Conservation (phyloP, 495 filamentous ascomycete genomes). For the Evernia prunastri region DNA sequence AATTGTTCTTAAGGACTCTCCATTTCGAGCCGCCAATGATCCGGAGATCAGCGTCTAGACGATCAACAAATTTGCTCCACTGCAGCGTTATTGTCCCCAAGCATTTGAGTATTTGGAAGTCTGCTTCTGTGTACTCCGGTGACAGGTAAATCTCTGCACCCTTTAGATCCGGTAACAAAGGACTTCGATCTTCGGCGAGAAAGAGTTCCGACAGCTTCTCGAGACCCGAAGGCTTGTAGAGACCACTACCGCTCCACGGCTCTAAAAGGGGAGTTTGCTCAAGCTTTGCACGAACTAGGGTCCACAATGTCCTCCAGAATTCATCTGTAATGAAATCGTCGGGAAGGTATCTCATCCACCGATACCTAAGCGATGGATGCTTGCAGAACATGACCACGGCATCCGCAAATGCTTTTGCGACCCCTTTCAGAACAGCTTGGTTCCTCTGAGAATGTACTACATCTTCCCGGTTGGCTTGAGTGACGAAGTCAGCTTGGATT, state of each 20-base stretch:
- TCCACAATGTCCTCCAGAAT: conserved; percentile 3
- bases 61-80: conserved; percentile 3
- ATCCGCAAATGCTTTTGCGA: conserved; percentile 27
- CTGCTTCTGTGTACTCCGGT: conserved; percentile 20
- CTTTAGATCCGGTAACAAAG: conserved; percentile 24
- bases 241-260: conserved; percentile 5
- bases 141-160: conserved; percentile 25
- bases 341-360: conserved; percentile 31
- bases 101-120: conserved; percentile 11
- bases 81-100: conserved; percentile 18
- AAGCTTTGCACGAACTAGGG: neutral
- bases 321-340: neutral
- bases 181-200: conserved; percentile 13
- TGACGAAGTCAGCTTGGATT: conserved; percentile 44
- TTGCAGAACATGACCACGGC: conserved; percentile 28
- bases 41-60: conserved; percentile 22
- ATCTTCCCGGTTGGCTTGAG: conserved; percentile 39
- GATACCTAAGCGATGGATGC: conserved; percentile 25
- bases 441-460: conserved; percentile 31
- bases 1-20: conserved; percentile 14
- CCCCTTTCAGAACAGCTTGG: conserved; percentile 19
- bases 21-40: conserved; percentile 8
- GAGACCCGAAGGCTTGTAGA: conserved; percentile 6
- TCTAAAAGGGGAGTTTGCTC: conserved; percentile 3
- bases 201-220: conserved; percentile 14